Conservation (phyloP, 2,329 filamentous ascomycete genomes). For the Colletotrichum melonis region DNA sequence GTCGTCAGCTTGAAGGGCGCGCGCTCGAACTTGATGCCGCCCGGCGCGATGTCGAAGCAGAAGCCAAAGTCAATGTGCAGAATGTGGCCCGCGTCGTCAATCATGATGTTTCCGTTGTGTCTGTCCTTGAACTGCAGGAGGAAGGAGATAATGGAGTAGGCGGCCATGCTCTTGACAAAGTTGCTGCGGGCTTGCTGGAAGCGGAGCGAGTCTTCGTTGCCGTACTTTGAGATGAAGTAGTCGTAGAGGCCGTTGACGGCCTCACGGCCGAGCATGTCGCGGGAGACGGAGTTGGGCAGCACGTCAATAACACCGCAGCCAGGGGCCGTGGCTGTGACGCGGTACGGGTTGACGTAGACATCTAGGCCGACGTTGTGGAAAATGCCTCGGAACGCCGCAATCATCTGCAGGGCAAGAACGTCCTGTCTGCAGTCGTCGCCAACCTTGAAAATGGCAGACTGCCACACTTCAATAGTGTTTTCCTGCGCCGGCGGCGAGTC, state of each 20-base stretch:
- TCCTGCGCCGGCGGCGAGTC: slow-evolving; percentile 45
- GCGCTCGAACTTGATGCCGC: slow-evolving; percentile 96
- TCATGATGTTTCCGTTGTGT: slow-evolving; percentile 99
- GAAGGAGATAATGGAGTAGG: slow-evolving; percentile 97
- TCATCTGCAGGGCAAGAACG: slow-evolving; percentile 96
- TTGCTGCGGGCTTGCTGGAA: slow-evolving; percentile 97
- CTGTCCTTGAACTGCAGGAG: slow-evolving; percentile 98
- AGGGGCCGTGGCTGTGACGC: slow-evolving; percentile 95
- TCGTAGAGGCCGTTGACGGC: slow-evolving; percentile 98
- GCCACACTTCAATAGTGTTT: slow-evolving; percentile 92
- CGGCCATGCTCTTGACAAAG: slow-evolving; percentile 99
- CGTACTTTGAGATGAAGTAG: slow-evolving; percentile 97
- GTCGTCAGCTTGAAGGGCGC: slow-evolving; percentile 97
- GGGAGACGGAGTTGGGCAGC: slow-evolving; percentile 95
- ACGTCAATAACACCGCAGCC: slow-evolving; percentile 99
- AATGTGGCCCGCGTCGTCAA: slow-evolving; percentile 96
- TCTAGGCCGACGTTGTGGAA: slow-evolving; percentile 96
- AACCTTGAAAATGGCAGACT: slow-evolving; percentile 99
- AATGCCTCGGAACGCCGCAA: slow-evolving; percentile 95
- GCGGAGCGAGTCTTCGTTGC: slow-evolving; percentile 91
- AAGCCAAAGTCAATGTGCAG: slow-evolving; percentile 99
- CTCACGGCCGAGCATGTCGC: slow-evolving; percentile 98
- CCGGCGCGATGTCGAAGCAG: slow-evolving; percentile 98
- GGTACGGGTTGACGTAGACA: slow-evolving; percentile 96
- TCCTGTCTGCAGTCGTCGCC: slow-evolving; percentile 99